Conservation (phyloP, 2,329 filamentous ascomycete genomes). For the Ceratocystis colombiana region DNA sequence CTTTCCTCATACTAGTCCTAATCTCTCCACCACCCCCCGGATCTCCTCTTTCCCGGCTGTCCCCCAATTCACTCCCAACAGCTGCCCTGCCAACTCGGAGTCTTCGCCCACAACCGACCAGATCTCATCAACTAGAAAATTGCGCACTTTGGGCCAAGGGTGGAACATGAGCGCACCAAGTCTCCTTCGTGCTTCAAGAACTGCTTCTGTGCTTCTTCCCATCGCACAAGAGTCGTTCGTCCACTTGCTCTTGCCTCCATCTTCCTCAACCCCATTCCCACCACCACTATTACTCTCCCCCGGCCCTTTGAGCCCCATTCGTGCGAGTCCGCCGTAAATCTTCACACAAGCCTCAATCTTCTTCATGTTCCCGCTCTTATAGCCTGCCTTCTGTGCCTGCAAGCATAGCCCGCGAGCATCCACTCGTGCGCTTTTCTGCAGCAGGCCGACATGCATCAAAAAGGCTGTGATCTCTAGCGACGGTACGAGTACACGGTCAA, state of each 20-base stretch:
- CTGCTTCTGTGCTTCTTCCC: slow-evolving; percentile 28
- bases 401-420: slow-evolving; percentile 53
- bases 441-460: slow-evolving; percentile 54
- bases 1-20: slow-evolving; percentile 34
- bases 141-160: slow-evolving; percentile 67
- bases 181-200: slow-evolving; percentile 53
- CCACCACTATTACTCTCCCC: not conserved
- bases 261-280: not conserved
- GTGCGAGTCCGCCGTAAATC: slow-evolving; percentile 62
- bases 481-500: slow-evolving; percentile 65
- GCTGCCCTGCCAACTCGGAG: slow-evolving; percentile 30
- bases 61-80: slow-evolving; percentile 50
- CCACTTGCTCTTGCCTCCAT: not conserved
- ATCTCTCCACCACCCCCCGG: slow-evolving; percentile 36
- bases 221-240: slow-evolving; percentile 15
- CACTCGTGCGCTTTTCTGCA: slow-evolving; percentile 35
- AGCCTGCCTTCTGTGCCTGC: slow-evolving; percentile 65
- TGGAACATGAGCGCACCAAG: slow-evolving; percentile 65
- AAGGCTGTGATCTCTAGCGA: slow-evolving; percentile 69
- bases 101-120: slow-evolving; percentile 39
- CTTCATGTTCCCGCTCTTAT: slow-evolving; percentile 70
- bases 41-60: slow-evolving; percentile 42
- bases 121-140: slow-evolving; percentile 49
- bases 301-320: slow-evolving; percentile 28
- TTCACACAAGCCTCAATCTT: slow-evolving; percentile 73